Evolutionary conservation across 2,329 filamentous ascomycete species (phyloP).

Genomic region (Escovopsis sp.): DNA sequence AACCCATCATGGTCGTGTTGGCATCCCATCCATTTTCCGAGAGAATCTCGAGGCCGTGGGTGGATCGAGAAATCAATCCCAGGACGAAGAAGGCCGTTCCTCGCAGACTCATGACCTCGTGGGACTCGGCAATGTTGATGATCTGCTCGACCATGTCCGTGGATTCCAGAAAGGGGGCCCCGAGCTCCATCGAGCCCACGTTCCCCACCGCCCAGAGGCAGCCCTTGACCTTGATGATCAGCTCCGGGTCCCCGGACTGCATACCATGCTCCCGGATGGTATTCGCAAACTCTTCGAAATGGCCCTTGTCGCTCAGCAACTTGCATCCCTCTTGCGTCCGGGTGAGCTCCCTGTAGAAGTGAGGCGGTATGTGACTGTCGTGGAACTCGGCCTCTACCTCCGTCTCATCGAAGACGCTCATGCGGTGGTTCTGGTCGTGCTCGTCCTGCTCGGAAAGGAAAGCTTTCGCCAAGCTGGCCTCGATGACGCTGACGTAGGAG

Average conservation of each 20-base stretch:
- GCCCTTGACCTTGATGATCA: constrained; percentile 86
- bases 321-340: constrained; percentile 86
- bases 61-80: constrained; percentile 78
- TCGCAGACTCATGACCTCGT: constrained; percentile 80
- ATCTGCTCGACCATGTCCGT: constrained; percentile 80
- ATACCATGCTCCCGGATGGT: constrained; percentile 81
- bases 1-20: constrained; percentile 68
- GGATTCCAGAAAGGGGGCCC: constrained; percentile 83
- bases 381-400: constrained; percentile 41
- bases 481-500: constrained; percentile 84
- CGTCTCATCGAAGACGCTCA: constrained; percentile 44
- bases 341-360: constrained; percentile 93
- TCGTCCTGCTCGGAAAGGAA: constrained; percentile 54
- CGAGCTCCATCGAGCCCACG: constrained; percentile 94
- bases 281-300: constrained; percentile 83
- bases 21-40: constrained; percentile 87
- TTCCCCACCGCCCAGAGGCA: constrained; percentile 97
- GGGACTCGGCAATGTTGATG: constrained; percentile 72
- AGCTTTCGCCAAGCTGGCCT: constrained; percentile 83
- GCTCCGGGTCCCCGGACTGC: constrained; percentile 71
- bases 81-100: constrained; percentile 96
- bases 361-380: constrained; percentile 69
- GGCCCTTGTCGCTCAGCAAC: constrained; percentile 78
- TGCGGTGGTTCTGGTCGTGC: constrained; percentile 31
- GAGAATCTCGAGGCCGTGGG: constrained; percentile 84